A percentile compares a stretch with the other conserved stretches of the same genome.
These are phyloP conservation scores for Scheffersomyces spartinae DNA, from an alignment of 805 yeast species.

Conservation along the genomic window DNA sequence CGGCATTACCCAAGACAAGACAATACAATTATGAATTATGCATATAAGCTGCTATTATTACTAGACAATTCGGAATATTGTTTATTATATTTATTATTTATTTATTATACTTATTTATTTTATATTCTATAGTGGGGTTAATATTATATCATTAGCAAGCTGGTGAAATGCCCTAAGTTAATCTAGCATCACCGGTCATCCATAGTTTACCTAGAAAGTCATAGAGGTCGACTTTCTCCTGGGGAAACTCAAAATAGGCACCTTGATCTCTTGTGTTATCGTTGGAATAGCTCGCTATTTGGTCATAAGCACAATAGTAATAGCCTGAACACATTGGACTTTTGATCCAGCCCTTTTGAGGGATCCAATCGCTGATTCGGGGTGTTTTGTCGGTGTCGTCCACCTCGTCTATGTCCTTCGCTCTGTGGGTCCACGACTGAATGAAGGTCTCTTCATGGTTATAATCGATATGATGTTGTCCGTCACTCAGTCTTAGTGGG, in stretches of 20 bases:
- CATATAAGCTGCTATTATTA: too few relatives aligned
- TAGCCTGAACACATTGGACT: conserved; percentile 22
- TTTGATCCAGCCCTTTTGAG: conserved; percentile 34
- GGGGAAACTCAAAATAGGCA: conserved; percentile 11
- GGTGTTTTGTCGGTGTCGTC: conserved; percentile 5
- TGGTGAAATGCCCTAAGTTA: too few relatives aligned
- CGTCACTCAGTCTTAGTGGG: conserved; percentile 11
- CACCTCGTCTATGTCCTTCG: conserved; percentile 22
- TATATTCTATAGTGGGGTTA: too few relatives aligned
- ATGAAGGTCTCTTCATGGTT: conserved; percentile 8
- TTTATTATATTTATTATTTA: too few relatives aligned
- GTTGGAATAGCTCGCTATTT: conserved; percentile 9
- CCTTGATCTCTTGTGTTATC: conserved; percentile 10
- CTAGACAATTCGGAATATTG: too few relatives aligned
- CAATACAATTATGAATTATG: too few relatives aligned
- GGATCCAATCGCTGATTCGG: conserved; percentile 12
- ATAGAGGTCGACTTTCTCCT: conserved; percentile 6
- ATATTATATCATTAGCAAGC: too few relatives aligned
- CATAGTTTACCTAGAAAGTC: conserved; percentile 26
- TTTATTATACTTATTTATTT: too few relatives aligned
- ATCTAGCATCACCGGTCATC: conserved; percentile 13
- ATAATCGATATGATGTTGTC: conserved; percentile 8
- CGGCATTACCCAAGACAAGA: too few relatives aligned
- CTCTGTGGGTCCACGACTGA: conserved; percentile 11
- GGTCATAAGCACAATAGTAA: conserved; percentile 28